Evolutionary conservation across 768 basidiomycete species (phyloP).

Genomic region (Lentinula sp.): DNA sequence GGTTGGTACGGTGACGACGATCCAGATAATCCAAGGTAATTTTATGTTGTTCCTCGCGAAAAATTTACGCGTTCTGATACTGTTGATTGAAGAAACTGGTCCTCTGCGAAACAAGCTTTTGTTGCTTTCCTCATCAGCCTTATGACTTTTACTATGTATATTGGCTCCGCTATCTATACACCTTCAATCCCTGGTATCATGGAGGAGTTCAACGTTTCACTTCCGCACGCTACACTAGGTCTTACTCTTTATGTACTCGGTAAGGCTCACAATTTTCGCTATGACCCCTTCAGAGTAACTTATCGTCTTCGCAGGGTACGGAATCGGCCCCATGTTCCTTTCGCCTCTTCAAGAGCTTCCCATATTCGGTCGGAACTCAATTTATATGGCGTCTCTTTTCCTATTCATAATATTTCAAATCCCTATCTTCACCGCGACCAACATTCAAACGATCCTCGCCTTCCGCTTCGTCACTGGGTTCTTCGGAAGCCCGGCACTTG

Average conservation of each 20-base stretch:
- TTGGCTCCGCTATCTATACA: slow-evolving; percentile 27
- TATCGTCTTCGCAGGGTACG: slow-evolving; percentile 8
- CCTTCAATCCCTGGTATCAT: slow-evolving; percentile 18
- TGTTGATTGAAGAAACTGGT: slow-evolving; percentile 21
- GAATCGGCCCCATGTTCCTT: slow-evolving; percentile 21
- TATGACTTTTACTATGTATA: slow-evolving; percentile 26
- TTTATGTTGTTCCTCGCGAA: neutral
- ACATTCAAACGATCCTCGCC: slow-evolving; percentile 23
- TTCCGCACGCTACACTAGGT: slow-evolving; percentile 20
- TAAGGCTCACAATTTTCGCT: neutral
- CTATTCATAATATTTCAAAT: slow-evolving; percentile 27
- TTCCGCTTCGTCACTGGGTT: slow-evolving; percentile 28
- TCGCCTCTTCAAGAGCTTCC: slow-evolving; percentile 27
- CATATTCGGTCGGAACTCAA: slow-evolving; percentile 23
- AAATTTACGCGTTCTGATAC: neutral
- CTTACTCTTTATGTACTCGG: slow-evolving; percentile 20
- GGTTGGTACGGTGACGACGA: slow-evolving; percentile 22
- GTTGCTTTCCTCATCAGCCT: slow-evolving; percentile 26
- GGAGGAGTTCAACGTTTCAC: slow-evolving; percentile 4
- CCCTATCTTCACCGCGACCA: slow-evolving; percentile 24
- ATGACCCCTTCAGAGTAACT: neutral
- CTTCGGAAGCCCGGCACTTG: slow-evolving; percentile 25
- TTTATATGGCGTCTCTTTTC: slow-evolving; percentile 24
- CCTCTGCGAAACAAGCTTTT: slow-evolving; percentile 18
- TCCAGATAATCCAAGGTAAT: slow-evolving; percentile 15